Conservation (phyloP, 768 basidiomycete genomes). For the Suillus plorans region DNA sequence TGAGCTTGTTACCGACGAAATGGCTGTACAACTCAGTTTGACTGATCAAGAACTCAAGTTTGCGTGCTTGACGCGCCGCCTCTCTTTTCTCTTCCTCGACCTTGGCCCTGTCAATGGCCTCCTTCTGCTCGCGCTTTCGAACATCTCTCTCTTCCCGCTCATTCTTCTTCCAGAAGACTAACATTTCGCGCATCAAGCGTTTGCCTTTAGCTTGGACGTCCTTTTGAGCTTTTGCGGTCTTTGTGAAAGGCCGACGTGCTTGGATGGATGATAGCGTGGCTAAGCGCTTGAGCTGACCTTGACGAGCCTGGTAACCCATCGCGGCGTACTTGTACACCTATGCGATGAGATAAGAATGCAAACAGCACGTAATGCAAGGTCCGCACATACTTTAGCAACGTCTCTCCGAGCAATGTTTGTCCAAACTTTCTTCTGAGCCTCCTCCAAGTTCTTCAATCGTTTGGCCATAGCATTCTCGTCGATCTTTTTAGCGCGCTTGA, state of each 20-base stretch:
- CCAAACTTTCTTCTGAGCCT: slow-evolving; percentile 88
- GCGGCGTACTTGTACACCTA: slow-evolving; percentile 83
- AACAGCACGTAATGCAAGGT: neutral
- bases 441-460: slow-evolving; percentile 75
- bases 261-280: slow-evolving; percentile 74
- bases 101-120: slow-evolving; percentile 83
- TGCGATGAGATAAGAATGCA: slow-evolving; percentile 9
- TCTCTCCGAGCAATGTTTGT: slow-evolving; percentile 83
- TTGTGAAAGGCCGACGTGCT: slow-evolving; percentile 71
- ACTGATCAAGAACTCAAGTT: slow-evolving; percentile 97
- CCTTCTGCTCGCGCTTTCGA: slow-evolving; percentile 92
- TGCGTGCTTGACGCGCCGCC: slow-evolving; percentile 89
- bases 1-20: slow-evolving; percentile 96
- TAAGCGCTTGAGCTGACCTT: slow-evolving; percentile 72
- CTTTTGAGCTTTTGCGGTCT: slow-evolving; percentile 76
- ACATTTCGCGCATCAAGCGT: slow-evolving; percentile 92
- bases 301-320: slow-evolving; percentile 62
- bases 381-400: slow-evolving; percentile 66
- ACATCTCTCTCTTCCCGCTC: slow-evolving; percentile 95
- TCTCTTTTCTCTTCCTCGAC: slow-evolving; percentile 93
- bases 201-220: slow-evolving; percentile 84
- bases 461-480: slow-evolving; percentile 73
- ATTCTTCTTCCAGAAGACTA: slow-evolving; percentile 96
- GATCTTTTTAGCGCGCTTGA: slow-evolving; percentile 75
- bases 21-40: slow-evolving; percentile 99